Percentiles rank a stretch among this genome's conserved stretches.
Evolutionary conservation across 106 monocot species (phyloP).

Genomic region (Agapanthus africanus): DNA sequence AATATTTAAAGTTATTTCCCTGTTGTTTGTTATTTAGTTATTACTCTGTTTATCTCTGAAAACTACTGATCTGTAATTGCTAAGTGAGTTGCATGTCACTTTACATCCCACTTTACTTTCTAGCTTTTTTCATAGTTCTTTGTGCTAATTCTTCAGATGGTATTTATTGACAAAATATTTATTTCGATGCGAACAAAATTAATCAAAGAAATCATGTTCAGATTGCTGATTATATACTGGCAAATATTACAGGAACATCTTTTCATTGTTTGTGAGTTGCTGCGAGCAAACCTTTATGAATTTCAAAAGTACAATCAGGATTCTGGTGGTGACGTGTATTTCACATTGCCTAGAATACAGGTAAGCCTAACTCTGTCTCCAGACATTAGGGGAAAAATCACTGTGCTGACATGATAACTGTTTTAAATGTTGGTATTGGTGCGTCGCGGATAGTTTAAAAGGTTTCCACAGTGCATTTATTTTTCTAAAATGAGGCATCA

Average conservation of each 20-base stretch:
- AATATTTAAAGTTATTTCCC: background rate
- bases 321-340: slow-evolving; percentile 67
- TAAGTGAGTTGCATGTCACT: too few species aligned
- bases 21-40: background rate
- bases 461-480: background rate
- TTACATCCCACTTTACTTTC: background rate
- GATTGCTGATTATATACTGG: background rate
- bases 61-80: background rate
- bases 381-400: too few species aligned
- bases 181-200: background rate
- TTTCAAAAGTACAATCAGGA: slow-evolving; percentile 88
- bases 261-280: slow-evolving; percentile 89
- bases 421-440: background rate
- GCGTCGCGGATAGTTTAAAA: background rate
- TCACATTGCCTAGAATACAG: slow-evolving; percentile 80
- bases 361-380: slow-evolving; percentile 29
- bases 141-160: background rate
- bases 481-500: background rate
- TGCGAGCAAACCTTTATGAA: slow-evolving; percentile 86
- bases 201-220: background rate
- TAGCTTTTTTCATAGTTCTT: background rate
- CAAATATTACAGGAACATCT: slow-evolving; percentile 71
- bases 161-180: background rate
- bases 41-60: background rate
- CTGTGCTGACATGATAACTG: background rate